These are phyloP conservation scores for Strobilomyces echinocephalus DNA, from an alignment of 768 basidiomycete species.

Conservation along the genomic window DNA sequence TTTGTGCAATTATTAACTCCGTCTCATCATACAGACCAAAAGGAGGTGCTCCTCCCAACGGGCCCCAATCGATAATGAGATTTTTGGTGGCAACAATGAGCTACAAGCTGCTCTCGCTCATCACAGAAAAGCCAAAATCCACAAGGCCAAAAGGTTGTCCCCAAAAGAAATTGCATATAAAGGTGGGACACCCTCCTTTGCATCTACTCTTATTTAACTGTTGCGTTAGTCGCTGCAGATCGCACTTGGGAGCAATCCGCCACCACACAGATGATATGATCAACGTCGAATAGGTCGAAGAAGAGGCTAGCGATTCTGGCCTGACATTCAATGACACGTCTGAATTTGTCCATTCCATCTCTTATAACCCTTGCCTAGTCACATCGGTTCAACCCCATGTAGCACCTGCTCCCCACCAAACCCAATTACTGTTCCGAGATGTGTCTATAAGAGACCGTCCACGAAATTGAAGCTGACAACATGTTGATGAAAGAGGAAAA, in stretches of 20 bases:
- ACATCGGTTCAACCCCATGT: constrained; percentile 34
- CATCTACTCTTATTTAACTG: background rate
- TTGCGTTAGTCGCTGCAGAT: constrained; percentile 56
- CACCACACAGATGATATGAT: constrained; percentile 7
- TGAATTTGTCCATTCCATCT: constrained; percentile 88
- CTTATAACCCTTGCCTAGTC: constrained; percentile 53
- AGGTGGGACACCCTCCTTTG: constrained; percentile 47
- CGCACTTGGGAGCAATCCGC: constrained; percentile 49
- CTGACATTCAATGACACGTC: constrained; percentile 95
- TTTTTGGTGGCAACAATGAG: constrained; percentile 29
- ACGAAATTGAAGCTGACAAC: constrained; percentile 80
- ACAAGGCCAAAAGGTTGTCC: no score
- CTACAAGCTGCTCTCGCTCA: constrained; percentile 89
- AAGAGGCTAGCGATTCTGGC: constrained; percentile 32
- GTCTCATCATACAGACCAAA: no score
- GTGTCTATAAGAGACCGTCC: constrained; percentile 59
- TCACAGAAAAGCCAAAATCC: constrained; percentile 75
- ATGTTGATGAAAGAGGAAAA: constrained; percentile 77
- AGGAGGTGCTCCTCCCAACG: no score
- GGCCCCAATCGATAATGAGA: constrained; percentile 38
- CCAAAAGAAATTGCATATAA: no score
- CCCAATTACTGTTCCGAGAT: constrained; percentile 44
- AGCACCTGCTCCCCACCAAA: constrained; percentile 26
- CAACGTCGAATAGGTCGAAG: no score
- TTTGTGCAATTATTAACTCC: no score